phyloP scores from a whole-genome alignment of 2,329 filamentous ascomycete genomes.

The Paraphoma sp. region DNA sequence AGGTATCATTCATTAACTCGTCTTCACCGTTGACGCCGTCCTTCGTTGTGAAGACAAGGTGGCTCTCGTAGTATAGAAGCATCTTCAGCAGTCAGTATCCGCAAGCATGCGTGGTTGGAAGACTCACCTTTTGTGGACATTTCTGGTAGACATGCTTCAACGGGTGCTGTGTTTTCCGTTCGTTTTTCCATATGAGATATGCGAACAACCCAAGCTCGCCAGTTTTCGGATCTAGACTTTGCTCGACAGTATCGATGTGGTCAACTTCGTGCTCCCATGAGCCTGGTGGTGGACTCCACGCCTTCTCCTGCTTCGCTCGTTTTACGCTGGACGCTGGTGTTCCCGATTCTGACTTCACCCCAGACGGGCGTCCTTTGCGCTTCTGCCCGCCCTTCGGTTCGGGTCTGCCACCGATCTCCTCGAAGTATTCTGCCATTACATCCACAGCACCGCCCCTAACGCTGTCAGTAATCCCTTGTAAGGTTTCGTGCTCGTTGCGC shows the following conservation, averaged over 20 bases:
- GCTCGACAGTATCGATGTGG: conserved; percentile 74
- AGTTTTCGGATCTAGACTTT: conserved; percentile 53
- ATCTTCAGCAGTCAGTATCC: conserved; percentile 22
- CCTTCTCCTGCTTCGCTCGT: conserved; percentile 49
- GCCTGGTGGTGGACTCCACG: conserved; percentile 73
- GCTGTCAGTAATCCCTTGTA: conserved; percentile 4
- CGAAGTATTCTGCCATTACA: conserved; percentile 70
- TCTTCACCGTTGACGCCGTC: conserved; percentile 19
- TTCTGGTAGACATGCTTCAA: conserved; percentile 73
- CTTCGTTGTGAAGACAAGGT: conserved; percentile 46
- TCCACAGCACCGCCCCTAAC: conserved; percentile 50
- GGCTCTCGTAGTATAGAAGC: conserved; percentile 59
- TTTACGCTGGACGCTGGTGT: conserved; percentile 34
- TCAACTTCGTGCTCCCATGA: conserved; percentile 79
- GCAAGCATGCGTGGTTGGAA: too few relatives aligned
- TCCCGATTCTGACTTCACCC: conserved; percentile 25
- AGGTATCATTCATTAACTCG: conserved; percentile 14
- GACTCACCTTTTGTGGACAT: conserved; percentile 73
- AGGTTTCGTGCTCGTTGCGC: not conserved
- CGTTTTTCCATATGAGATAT: conserved; percentile 76
- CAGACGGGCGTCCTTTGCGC: conserved; percentile 42
- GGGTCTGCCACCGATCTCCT: conserved; percentile 67
- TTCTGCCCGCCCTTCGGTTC: conserved; percentile 63
- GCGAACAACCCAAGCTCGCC: conserved; percentile 65
- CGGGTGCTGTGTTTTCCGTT: conserved; percentile 75